Evolutionary conservation across 2,329 filamentous ascomycete species (phyloP), one percentile per base, ranked within the genome.

Genomic region (Alternaria postmessia): DNA sequence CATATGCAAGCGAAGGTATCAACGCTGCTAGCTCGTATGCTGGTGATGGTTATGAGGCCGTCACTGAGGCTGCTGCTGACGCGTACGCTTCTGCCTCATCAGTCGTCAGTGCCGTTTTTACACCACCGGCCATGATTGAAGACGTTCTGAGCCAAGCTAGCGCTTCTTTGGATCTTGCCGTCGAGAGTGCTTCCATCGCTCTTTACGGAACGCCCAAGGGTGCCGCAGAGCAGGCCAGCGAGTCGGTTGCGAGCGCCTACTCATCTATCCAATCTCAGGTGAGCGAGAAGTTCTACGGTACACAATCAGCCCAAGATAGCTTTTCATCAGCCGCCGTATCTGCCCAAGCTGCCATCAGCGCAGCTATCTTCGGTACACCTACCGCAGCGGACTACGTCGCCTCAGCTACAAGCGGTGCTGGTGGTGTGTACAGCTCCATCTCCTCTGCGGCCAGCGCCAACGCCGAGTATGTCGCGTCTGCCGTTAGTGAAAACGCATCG

Each of bases 171-270:
- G 82, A 87, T 51, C 79, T 84, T 22, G 86, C 84, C n/a, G 84
- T 89, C 7, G 83, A 85, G 46, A 86, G 85, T 43, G 87, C 86
- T 1, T 87, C 83, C 46, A 74, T 81, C 11, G 85, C 87, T 46
- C 75, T 88, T 18, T 88, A 89, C 66, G 87, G 86, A 42, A 83
- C 84, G 1, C 76, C 79, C 20, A 87, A 86, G 70, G 84, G 85
- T 28, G 77, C 78, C 3, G 79, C 81, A 28, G 86, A 88, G 68
- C 78, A 86, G 69, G 85, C 83, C 2, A 85, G 83, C 20, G 83
- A 83, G 24, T 84, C 83, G 14, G 84, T 83, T 3, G 81, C 83
- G 4, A 84, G 82, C 52, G 84, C 82, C 4, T 86, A 86, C 68
- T 81, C 80, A 16, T 83, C 83, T 2, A 82, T 81, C 5, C 80